These are phyloP conservation scores for Volvariella surrecta DNA, from an alignment of 1,284 basidiomycete genomes.

Conservation along the genomic window DNA sequence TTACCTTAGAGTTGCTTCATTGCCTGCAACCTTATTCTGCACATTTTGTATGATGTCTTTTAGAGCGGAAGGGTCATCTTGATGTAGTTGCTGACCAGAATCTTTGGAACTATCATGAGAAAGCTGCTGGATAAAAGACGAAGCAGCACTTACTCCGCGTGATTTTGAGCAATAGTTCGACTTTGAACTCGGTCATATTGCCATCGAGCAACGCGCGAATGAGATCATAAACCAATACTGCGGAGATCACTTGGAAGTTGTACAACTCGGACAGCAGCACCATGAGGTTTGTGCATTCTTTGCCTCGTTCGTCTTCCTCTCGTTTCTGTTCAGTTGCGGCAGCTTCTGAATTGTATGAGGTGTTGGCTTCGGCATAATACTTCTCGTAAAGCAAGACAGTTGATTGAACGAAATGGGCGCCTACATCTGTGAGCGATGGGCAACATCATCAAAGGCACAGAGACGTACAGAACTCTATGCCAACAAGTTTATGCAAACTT, in stretches of 20 bases:
- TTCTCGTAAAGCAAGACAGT: slow-evolving; percentile 59
- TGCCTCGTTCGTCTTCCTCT: slow-evolving; percentile 40
- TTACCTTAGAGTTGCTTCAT: slow-evolving; percentile 54
- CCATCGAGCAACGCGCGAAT: slow-evolving; percentile 71
- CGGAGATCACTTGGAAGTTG: slow-evolving; percentile 92
- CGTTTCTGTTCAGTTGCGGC: slow-evolving; percentile 10
- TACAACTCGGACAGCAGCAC: slow-evolving; percentile 89
- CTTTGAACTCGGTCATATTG: slow-evolving; percentile 66
- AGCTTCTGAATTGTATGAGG: slow-evolving; percentile 5
- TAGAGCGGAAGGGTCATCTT: slow-evolving; percentile 79
- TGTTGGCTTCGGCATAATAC: slow-evolving; percentile 32
- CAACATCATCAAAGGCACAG: too few relatives aligned
- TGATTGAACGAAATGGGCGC: slow-evolving; percentile 73
- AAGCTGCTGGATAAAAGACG: background rate
- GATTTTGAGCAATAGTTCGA: slow-evolving; percentile 86
- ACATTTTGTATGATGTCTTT: slow-evolving; percentile 83
- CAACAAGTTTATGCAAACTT: slow-evolving; percentile 77
- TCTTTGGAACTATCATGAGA: slow-evolving; percentile 31
- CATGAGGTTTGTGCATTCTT: slow-evolving; percentile 86
- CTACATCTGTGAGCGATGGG: too few relatives aligned
- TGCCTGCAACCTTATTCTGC: slow-evolving; percentile 58
- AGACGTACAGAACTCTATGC: slow-evolving; percentile 80
- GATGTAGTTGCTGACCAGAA: slow-evolving; percentile 81
- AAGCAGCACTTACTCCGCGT: slow-evolving; percentile 57
- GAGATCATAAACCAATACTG: slow-evolving; percentile 83